These are phyloP conservation scores for Xylaria nigripes DNA, from an alignment of 495 filamentous ascomycete genomes.

Conservation along the genomic window DNA sequence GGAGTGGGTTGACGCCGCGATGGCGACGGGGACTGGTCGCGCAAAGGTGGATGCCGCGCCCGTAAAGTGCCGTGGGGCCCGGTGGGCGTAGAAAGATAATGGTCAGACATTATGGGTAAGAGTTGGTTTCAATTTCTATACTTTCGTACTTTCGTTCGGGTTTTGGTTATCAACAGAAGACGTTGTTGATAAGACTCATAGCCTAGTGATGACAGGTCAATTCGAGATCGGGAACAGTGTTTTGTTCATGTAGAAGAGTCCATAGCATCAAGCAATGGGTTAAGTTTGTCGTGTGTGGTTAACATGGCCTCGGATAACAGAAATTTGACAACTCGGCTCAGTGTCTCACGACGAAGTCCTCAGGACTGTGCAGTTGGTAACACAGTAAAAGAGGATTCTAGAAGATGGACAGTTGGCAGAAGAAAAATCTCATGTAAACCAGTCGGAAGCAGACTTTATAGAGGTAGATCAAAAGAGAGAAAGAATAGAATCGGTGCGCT, in stretches of 20 bases:
- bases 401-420: neutral
- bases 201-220: conserved; percentile 1
- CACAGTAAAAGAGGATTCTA: neutral
- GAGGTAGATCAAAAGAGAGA: neutral
- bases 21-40: conserved; percentile 29
- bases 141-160: too few species aligned
- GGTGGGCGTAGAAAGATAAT: conserved; percentile 17
- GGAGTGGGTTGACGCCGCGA: conserved; percentile 25
- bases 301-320: conserved; percentile 6
- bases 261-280: conserved; percentile 1
- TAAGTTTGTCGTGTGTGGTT: neutral
- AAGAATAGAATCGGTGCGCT: neutral
- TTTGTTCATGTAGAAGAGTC: neutral
- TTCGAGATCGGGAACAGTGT: neutral
- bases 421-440: neutral
- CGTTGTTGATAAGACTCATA: neutral
- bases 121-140: neutral
- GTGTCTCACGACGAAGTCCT: neutral
- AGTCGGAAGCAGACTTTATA: neutral
- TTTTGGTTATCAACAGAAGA: neutral
- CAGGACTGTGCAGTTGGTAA: neutral
- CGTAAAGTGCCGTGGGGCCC: conserved; percentile 20
- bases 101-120: conserved; percentile 18
- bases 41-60: conserved; percentile 14
- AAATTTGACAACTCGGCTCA: neutral